Evolutionary conservation across 352 stramenopile genomes (phyloP).

Genomic region (Phytophthora sp.): DNA sequence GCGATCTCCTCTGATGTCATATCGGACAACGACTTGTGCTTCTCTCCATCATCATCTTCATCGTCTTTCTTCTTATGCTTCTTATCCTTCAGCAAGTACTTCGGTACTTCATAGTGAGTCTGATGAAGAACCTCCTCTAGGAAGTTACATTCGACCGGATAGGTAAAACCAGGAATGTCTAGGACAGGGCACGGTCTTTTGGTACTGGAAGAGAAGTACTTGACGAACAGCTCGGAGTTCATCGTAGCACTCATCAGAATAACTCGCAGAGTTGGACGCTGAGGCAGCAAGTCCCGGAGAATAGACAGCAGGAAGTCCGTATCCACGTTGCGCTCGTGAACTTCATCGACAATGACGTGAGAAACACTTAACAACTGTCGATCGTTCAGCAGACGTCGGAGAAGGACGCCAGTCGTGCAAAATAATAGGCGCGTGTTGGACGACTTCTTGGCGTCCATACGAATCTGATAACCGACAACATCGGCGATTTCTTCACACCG

Average conservation of each 20-base stretch:
- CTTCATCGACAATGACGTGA: constrained; percentile 99
- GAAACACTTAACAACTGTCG: constrained; percentile 88
- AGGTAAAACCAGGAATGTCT: constrained; percentile 88
- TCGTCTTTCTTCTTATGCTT: constrained; percentile 57
- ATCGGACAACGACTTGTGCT: constrained; percentile 35
- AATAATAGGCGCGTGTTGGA: constrained; percentile 93
- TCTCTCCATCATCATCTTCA: constrained; percentile 23
- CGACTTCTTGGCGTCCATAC: constrained; percentile 92
- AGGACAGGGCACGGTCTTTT: constrained; percentile 65
- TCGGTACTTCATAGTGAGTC: constrained; percentile 69
- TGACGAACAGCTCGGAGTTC: constrained; percentile 88
- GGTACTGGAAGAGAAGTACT: constrained; percentile 81
- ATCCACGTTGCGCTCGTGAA: constrained; percentile 97
- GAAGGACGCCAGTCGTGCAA: constrained; percentile 96
- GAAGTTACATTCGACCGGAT: constrained; percentile 79
- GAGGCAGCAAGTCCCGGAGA: constrained; percentile 79
- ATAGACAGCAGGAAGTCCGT: constrained; percentile 96
- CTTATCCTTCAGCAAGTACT: constrained; percentile 59
- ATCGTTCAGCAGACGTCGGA: constrained; percentile 93
- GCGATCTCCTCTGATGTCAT: constrained; percentile 61
- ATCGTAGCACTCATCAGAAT: constrained; percentile 98
- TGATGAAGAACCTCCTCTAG: constrained; percentile 77
- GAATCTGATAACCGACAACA: constrained; percentile 95
- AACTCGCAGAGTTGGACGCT: constrained; percentile 84
- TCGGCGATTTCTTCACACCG: constrained; percentile 89